Evolutionary conservation across 495 filamentous ascomycete species (phyloP).

Genomic region (Hyaloscypha variabilis): DNA sequence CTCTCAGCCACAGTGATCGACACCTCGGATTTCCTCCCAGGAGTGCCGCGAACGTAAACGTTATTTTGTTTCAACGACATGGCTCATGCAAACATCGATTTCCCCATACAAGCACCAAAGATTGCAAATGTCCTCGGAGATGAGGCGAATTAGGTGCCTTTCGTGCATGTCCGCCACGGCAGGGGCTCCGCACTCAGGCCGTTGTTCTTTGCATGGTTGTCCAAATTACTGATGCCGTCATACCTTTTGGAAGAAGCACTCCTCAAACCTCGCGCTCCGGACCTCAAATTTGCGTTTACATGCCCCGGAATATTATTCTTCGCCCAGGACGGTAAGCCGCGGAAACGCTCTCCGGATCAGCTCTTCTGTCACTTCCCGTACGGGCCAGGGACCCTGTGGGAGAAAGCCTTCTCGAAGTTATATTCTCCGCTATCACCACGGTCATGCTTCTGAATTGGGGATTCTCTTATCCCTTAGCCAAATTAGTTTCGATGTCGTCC

Average conservation of each 20-base stretch:
- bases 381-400: not conserved
- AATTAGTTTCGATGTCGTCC: not conserved
- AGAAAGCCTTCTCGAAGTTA: not conserved
- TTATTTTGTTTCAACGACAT: not conserved
- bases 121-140: slow-evolving; percentile 8
- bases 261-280: not conserved
- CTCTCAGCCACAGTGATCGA: not conserved
- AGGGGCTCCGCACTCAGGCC: not conserved
- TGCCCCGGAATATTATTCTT: not conserved
- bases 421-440: not conserved
- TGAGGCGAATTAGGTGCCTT: not conserved
- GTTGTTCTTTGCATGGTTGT: slow-evolving; percentile 2
- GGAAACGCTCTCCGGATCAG: not conserved
- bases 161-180: not conserved
- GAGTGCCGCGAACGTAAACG: not conserved
- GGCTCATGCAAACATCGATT: not conserved
- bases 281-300: not conserved
- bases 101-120: not conserved
- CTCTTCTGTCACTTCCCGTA: not conserved
- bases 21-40: not conserved
- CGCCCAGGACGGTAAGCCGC: not conserved
- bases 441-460: slow-evolving; percentile 1
- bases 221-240: slow-evolving; percentile 9
- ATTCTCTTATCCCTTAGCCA: not conserved
- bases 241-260: slow-evolving; percentile 1